Evolutionary conservation across 169 alveolate species (phyloP).

Genomic region (Plasmodium chabaudi): DNA sequence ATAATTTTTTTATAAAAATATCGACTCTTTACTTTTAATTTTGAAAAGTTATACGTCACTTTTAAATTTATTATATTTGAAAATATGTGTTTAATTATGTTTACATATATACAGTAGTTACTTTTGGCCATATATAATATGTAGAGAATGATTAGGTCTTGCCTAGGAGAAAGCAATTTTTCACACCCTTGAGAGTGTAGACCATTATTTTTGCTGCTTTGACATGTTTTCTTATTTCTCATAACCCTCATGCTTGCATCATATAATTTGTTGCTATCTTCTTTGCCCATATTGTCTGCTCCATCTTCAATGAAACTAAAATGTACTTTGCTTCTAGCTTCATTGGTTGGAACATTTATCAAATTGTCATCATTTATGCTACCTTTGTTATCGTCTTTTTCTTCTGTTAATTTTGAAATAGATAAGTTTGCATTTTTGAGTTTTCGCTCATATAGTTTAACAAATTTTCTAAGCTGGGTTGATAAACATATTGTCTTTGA

Average conservation of each 20-base stretch:
- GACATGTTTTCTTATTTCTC: neutral
- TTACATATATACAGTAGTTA: conserved; percentile 37
- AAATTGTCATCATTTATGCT: neutral
- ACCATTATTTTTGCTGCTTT: neutral
- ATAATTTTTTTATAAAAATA: conserved; percentile 23
- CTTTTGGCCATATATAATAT: conserved; percentile 15
- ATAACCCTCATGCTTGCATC: neutral
- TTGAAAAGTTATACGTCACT: conserved; percentile 33
- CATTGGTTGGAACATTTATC: neutral
- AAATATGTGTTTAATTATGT: conserved; percentile 26
- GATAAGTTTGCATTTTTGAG: neutral
- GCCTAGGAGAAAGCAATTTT: conserved; percentile 13
- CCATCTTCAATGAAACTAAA: neutral
- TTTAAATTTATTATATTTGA: conserved; percentile 24
- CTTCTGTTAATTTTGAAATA: neutral
- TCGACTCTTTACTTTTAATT: conserved; percentile 29
- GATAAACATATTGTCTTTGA: conserved; percentile 36
- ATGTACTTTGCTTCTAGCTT: neutral
- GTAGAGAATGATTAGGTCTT: conserved; percentile 43
- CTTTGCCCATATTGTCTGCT: neutral
- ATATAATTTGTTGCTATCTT: neutral
- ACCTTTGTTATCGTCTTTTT: neutral
- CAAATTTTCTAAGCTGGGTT: neutral
- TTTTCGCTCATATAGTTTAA: neutral
- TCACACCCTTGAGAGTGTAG: neutral